These are phyloP conservation scores for Helianthus tuberosus DNA, from an alignment of 129 eudicot species.

Conservation along the genomic window DNA sequence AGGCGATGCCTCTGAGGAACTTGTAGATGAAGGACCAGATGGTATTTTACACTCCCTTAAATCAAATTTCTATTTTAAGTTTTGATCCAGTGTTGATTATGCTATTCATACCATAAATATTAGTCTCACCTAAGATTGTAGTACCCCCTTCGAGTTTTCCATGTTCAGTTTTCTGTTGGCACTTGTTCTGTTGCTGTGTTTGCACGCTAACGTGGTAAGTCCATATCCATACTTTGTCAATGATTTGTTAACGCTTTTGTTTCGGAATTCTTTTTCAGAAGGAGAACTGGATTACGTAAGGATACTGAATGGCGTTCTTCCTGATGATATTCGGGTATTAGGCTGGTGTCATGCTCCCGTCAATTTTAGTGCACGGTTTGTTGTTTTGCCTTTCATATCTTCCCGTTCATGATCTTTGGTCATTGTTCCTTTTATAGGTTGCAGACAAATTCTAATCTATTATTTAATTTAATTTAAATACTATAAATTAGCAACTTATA, in stretches of 20 bases:
- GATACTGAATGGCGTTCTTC: slow-evolving; percentile 76
- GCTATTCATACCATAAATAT: slow-evolving; percentile 17
- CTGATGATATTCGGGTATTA: slow-evolving; percentile 81
- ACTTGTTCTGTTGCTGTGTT: background rate
- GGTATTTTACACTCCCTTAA: slow-evolving; percentile 45
- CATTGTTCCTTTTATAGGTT: background rate
- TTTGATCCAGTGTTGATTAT: background rate
- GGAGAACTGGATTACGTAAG: slow-evolving; percentile 82
- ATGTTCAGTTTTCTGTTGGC: background rate
- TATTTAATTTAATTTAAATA: no score
- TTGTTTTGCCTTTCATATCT: slow-evolving; percentile 20
- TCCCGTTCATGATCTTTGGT: slow-evolving; percentile 17
- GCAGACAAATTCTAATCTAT: slow-evolving; percentile 1
- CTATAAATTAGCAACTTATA: no score
- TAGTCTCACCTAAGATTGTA: slow-evolving; percentile 9
- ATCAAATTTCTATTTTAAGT: background rate
- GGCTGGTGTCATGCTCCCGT: slow-evolving; percentile 89
- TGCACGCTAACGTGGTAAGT: background rate
- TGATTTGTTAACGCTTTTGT: background rate
- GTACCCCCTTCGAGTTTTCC: background rate
- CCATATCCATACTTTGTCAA: background rate
- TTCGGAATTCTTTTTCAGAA: slow-evolving; percentile 36
- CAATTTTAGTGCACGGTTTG: slow-evolving; percentile 92
- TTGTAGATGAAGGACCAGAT: slow-evolving; percentile 38
- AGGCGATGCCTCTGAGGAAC: slow-evolving; percentile 42